Evolutionary conservation across 192 early-diverging fungal genomes (phyloP), one percentile per base, ranked within the genome.

Genomic region (Dimargaris xerosporica): DNA sequence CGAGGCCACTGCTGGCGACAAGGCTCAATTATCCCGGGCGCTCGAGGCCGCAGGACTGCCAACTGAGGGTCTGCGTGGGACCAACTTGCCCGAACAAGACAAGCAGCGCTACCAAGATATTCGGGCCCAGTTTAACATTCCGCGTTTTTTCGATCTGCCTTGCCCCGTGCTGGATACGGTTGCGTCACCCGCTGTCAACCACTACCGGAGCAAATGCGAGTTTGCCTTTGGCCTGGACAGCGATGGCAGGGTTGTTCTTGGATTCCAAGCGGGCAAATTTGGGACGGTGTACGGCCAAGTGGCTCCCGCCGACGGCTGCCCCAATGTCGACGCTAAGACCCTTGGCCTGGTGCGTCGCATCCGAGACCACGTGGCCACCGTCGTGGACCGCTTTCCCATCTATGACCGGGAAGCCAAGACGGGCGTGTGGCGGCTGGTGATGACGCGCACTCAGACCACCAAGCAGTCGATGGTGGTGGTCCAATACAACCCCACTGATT

Each of bases 121-220:
- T 34, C 58, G n/a, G 6, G 42, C 31, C 17, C 42, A 21, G 21
- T 23, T 25, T n/a, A 30, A 34, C 6, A 21, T 23, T 0, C 58
- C 58, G 17, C 30, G 15, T 16, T 17, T 23, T 17, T 11, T 31
- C n/a, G 17, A 44, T 43, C 0, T 26, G 6, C 58, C 58, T 19
- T 60, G 58, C 58, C 58, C 12, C 4, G 58, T 60, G 3, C 43
- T 60, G 15, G 66, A 69, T n/a, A 69, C 66, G 9, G 69, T 82
- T 44, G 54, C 71, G 6, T 89, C 87, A 6, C 89, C 89, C 26
- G 63, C 71, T 34, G 30, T 67, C 16, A 63, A 76, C 34, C 77
- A 75, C 4, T 91, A 89, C 69, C 71, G 87, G 53, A 91, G 69
- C 66, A 91, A 91, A 68, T 87, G 83, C 65, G 89, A 91, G 68